Conservation (phyloP, 768 basidiomycete genomes). For the Suillus occidentalis region DNA sequence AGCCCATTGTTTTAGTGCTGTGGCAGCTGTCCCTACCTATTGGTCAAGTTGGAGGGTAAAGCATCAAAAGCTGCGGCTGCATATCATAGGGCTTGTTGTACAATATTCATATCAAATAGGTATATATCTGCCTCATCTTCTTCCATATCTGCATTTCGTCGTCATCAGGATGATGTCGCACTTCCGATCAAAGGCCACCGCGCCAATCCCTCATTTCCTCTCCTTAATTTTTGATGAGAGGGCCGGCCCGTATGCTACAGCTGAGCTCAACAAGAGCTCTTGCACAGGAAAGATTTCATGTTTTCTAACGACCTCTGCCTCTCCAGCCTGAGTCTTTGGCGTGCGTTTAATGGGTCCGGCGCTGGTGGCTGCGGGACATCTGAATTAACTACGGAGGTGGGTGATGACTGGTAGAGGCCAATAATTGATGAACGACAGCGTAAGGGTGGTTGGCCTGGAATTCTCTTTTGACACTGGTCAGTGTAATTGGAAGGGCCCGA, state of each 20-base stretch:
- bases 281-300: too few relatives aligned
- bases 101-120: not conserved
- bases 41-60: constrained; percentile 78
- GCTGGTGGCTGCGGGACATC: not conserved
- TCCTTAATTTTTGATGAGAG: too few relatives aligned
- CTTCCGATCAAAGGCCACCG: not conserved
- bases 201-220: not conserved
- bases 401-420: not conserved
- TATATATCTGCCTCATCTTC: not conserved
- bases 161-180: not conserved
- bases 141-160: not conserved
- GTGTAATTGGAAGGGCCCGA: not conserved
- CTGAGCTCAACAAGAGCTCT: too few relatives aligned
- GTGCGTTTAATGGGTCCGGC: not conserved
- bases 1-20: not conserved
- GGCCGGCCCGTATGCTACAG: too few relatives aligned
- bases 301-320: too few relatives aligned
- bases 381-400: not conserved
- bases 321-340: not conserved
- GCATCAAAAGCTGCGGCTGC: not conserved
- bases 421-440: constrained; percentile 9
- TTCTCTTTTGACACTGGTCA: constrained; percentile 17
- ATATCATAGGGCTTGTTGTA: not conserved
- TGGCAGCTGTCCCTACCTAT: constrained; percentile 38
- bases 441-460: constrained; percentile 27